These are phyloP conservation scores for Chaetomiaceae sp. DNA, from an alignment of 2,329 filamentous ascomycete species.

Conservation along the genomic window DNA sequence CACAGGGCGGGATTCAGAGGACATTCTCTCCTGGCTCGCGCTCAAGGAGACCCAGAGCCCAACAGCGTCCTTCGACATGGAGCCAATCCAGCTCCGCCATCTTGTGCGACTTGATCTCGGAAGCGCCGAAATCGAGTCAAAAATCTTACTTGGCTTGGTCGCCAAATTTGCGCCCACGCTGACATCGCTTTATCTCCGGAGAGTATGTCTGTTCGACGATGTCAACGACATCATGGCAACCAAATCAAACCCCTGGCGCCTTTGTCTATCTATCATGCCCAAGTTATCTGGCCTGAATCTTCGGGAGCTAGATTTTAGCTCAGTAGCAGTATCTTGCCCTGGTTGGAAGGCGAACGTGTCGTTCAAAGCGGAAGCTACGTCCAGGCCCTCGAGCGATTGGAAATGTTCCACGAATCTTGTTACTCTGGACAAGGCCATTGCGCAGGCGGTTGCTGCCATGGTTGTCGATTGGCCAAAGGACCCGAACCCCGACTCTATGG, in stretches of 20 bases:
- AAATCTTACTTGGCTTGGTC: slow-evolving; percentile 34
- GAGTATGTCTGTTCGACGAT: slow-evolving; percentile 31
- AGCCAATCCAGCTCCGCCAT: slow-evolving; percentile 31
- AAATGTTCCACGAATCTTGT: slow-evolving; percentile 4
- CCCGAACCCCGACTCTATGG: neutral
- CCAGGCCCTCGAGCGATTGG: neutral
- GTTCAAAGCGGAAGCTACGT: neutral
- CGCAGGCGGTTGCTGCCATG: neutral
- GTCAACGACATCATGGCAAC: neutral
- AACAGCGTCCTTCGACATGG: neutral
- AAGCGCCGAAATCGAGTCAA: slow-evolving; percentile 30
- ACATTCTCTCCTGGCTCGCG: slow-evolving; percentile 39
- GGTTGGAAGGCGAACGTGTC: neutral
- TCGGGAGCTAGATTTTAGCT: slow-evolving; percentile 14
- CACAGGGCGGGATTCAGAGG: slow-evolving; percentile 16
- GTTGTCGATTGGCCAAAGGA: neutral
- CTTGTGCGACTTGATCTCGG: slow-evolving; percentile 45
- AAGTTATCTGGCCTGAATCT: slow-evolving; percentile 4
- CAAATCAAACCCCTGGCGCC: slow-evolving; percentile 37
- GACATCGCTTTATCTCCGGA: slow-evolving; percentile 43
- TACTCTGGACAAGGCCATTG: slow-evolving; percentile 8
- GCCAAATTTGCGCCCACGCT: slow-evolving; percentile 43
- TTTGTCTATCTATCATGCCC: slow-evolving; percentile 35
- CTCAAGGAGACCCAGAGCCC: slow-evolving; percentile 1
- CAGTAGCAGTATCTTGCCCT: neutral